Percentiles rank a stretch among this genome's conserved stretches.
phyloP scores from a whole-genome alignment of 2,329 filamentous ascomycete genomes.

The Aspergillus ochraceus region DNA sequence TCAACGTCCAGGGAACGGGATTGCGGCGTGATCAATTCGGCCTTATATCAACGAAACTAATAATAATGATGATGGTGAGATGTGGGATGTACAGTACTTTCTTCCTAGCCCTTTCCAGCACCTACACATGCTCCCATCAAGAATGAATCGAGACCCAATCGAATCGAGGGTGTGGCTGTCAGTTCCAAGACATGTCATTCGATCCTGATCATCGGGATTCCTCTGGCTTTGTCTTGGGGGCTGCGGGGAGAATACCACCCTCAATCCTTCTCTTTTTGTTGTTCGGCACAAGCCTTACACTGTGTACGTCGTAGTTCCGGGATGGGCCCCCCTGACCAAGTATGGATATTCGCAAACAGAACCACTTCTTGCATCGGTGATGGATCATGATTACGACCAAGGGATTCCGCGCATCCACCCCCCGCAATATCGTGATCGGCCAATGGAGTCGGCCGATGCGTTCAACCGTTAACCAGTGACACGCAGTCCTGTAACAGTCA shows the following conservation, averaged over 20 bases:
- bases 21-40: background rate
- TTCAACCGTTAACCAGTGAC: constrained; percentile 7
- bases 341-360: background rate
- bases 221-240: background rate
- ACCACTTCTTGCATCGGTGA: background rate
- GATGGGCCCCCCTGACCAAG: background rate
- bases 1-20: background rate
- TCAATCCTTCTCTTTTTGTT: background rate
- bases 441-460: background rate
- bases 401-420: background rate
- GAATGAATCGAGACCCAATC: background rate
- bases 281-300: background rate
- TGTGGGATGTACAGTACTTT: background rate
- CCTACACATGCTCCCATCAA: background rate
- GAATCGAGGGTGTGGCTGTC: background rate
- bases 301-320: too few relatives aligned
- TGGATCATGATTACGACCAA: background rate
- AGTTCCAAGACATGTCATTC: background rate
- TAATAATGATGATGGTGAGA: background rate
- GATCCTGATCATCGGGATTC: background rate
- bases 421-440: background rate
- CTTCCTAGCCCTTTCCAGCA: background rate
- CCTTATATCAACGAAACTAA: background rate
- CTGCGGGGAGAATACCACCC: background rate
- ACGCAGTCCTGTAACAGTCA: constrained; percentile 4